Evolutionary conservation across 257 asterid genomes (phyloP), one percentile per base, ranked within the genome.

Genomic region (Solanum pinnatisectum): DNA sequence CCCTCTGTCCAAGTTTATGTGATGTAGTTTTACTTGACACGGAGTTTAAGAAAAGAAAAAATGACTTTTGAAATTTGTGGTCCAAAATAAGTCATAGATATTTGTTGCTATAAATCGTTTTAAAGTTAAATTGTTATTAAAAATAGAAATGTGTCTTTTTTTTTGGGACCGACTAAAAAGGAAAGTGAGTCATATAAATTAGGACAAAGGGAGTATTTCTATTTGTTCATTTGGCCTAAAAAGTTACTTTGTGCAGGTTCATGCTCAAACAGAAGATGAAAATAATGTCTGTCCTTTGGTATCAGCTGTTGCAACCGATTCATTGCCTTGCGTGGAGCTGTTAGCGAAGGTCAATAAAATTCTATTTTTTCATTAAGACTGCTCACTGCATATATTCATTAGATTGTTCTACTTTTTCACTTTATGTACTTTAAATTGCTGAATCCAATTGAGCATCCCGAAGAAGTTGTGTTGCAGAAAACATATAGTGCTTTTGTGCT

Each of bases 231-330:
- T 42, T 81, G 85, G 23, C 68, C 67, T 81, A 46, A 46, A 77
- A 81, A 81, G 42, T 85, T 91, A 70, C 84, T 63, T 89, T 86
- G 91, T 93, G 95, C 96, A 97, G 98, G 96, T 98, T 67, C 94
- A 97, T 92, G 90, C 91, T 87, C 92, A 93, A 92, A 95, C 95
- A 35, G 98, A 96, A 27, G 99, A 97, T 87, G 98, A 49, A 49
- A 49, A 95, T 87, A 89, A 73, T 73, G 23, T 97, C 83, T 94
- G 96, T 89, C 98, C 99, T 77, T 90, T 97, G 89, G 42, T 96
- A 86, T 92, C 99, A 40, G 96, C 99, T 91, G 99, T 97, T 78
- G 99, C 99, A 90, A 98, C 98, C n/a, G 96, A 94, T 89, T 97
- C 99, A 68, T 90, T 94, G 88, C 82, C 95, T 88, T 95, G 98